Base-by-base conservation (phyloP, 192 early-diverging fungal genomes). In the Linnemannia schmuckeri region DNA sequence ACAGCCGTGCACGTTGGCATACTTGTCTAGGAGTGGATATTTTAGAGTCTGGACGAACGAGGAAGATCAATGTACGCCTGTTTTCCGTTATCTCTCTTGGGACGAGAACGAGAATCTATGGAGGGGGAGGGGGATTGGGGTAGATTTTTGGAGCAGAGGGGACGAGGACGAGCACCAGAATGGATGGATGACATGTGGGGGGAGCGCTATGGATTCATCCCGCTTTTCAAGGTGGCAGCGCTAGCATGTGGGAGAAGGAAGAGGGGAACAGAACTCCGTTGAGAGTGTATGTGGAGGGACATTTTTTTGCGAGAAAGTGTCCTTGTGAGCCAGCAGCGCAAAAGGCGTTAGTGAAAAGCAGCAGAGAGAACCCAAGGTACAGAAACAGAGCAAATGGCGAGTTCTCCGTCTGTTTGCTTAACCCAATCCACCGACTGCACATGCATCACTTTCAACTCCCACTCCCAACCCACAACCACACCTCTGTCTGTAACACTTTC, bases 141-240 rank as follows among this genome's bases (percentile, higher is more conserved):
- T 33, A 35, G 57, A 66, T 33, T 55, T 55, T 61, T 30, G 57
- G 61, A 66, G 30, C 12, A 66, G 27, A 66, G 57, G n/a, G 57
- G 55, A 2, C 8, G 55, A n/a, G 9, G 55, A 61, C 7, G 55
- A 27, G n/a, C 55, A 61, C n/a, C 30, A 35, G 61, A 13, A 46
- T 46, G 44, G 44, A 46, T 46, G 44, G 61, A 66, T 66, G 61
- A 66, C 61, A 66, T 66, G 61, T 66, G 61, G 61, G 30, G 61
- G 33, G 30, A 66, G 27, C 8, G 61, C 13, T 66, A 30, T 66
- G 30, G 30, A 24, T 66, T 33, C 27, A 27, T 15, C 24, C 61
- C 12, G 12, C 30, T 66, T 8, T 9, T 66, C 27, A 33, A 66
- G 61, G 61, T 66, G 61, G 61, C 61, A 66, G 30, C 61, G 30